Percentiles rank a stretch among this genome's conserved stretches.
Evolutionary conservation across 2,329 filamentous ascomycete genomes (phyloP).

Genomic region (Nannizziopsis barbatae): DNA sequence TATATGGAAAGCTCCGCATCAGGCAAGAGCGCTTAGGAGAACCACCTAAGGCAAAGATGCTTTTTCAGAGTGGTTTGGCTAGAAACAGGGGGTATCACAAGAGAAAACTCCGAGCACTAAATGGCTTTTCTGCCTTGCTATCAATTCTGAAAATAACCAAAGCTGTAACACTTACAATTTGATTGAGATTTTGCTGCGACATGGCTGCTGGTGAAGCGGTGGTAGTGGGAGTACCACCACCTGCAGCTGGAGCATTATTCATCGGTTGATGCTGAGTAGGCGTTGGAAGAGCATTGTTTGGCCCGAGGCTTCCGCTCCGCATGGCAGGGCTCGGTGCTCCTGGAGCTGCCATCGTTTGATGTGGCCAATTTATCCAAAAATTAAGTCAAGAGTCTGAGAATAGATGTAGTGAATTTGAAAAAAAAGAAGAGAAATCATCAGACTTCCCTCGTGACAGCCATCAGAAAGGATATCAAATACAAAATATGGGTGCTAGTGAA

Average conservation of each 20-base stretch:
- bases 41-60: too few relatives aligned
- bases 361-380: constrained; percentile 2
- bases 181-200: constrained; percentile 83
- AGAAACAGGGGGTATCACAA: too few relatives aligned
- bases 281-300: constrained; percentile 35
- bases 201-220: constrained; percentile 38
- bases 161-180: constrained; percentile 60
- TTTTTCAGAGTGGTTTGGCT: too few relatives aligned
- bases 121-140: too few relatives aligned
- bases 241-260: constrained; percentile 38
- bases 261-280: constrained; percentile 39
- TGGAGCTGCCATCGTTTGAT: constrained; percentile 34
- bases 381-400: neutral
- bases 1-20: too few relatives aligned
- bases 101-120: too few relatives aligned
- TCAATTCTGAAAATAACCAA: neutral
- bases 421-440: neutral
- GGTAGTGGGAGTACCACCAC: constrained; percentile 31
- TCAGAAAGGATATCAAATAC: too few relatives aligned
- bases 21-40: too few relatives aligned
- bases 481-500: too few relatives aligned
- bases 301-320: constrained; percentile 39
- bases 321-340: constrained; percentile 40
- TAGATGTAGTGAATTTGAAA: neutral
- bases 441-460: too few relatives aligned